These are phyloP conservation scores for Discostella pseudostelligera DNA, from an alignment of 108 stramenopile genomes.

Conservation along the genomic window DNA sequence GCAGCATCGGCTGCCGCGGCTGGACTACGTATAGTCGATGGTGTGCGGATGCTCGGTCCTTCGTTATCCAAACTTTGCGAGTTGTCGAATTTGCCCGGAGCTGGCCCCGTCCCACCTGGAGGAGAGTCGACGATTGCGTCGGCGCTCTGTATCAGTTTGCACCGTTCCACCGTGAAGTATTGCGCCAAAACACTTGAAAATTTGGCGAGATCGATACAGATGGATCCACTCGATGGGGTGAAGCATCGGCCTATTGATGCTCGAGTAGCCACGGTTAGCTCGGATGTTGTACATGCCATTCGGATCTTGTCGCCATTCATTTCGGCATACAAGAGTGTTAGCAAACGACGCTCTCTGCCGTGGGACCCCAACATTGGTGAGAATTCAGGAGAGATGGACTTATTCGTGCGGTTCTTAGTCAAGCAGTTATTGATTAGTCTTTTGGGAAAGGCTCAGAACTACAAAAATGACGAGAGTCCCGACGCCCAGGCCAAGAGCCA, in stretches of 20 bases:
- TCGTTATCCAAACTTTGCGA: constrained; percentile 86
- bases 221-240: constrained; percentile 69
- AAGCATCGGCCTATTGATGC: constrained; percentile 76
- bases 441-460: constrained; percentile 73
- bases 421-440: constrained; percentile 73
- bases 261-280: constrained; percentile 66
- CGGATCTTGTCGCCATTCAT: constrained; percentile 75
- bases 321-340: constrained; percentile 84
- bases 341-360: constrained; percentile 64
- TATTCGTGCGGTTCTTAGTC: constrained; percentile 75
- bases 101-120: not conserved
- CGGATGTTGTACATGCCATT: constrained; percentile 80
- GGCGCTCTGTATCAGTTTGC: constrained; percentile 81
- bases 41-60: constrained; percentile 86
- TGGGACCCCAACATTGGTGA: constrained; percentile 89
- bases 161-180: constrained; percentile 87
- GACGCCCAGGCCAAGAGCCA: constrained; percentile 56
- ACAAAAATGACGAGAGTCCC: constrained; percentile 53
- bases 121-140: constrained; percentile 63
- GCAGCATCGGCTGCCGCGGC: constrained; percentile 78
- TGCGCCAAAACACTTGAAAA: constrained; percentile 80
- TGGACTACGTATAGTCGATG: constrained; percentile 82
- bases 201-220: constrained; percentile 80
- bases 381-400: constrained; percentile 81
- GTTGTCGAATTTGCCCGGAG: constrained; percentile 34